phyloP scores from a whole-genome alignment of 805 yeast genomes.

The Metschnikowia continentalis region DNA sequence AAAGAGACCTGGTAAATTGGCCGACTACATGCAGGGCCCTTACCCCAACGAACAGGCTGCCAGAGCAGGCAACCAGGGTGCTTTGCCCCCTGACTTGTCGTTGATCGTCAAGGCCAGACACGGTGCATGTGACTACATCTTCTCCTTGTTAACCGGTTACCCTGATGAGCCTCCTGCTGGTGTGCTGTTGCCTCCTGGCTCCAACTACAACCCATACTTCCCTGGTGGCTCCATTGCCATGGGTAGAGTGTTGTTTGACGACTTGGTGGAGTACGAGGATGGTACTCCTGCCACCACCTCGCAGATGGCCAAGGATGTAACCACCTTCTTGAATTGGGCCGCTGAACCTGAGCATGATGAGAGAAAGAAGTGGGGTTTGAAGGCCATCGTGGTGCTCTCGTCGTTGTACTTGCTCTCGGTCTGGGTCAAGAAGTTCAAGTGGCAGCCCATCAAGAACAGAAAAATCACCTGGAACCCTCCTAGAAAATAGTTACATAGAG shows the following conservation, averaged over 20 bases:
- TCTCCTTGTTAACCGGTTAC: slow-evolving; percentile 93
- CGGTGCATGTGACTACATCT: slow-evolving; percentile 95
- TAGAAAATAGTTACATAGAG: slow-evolving; percentile 41
- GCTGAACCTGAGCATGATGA: slow-evolving; percentile 98
- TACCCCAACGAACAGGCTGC: slow-evolving; percentile 99
- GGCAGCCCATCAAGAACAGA: slow-evolving; percentile 95
- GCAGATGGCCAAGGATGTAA: slow-evolving; percentile 98
- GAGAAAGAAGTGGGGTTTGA: slow-evolving; percentile 93
- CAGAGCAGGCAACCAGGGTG: slow-evolving; percentile 99
- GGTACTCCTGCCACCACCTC: slow-evolving; percentile 98
- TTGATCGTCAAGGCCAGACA: slow-evolving; percentile 98
- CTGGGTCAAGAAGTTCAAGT: slow-evolving; percentile 96
- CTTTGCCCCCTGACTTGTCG: slow-evolving; percentile 96
- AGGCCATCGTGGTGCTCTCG: slow-evolving; percentile 78
- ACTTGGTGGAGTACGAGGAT: slow-evolving; percentile 95
- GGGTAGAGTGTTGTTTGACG: slow-evolving; percentile 98
- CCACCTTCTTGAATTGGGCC: slow-evolving; percentile 96
- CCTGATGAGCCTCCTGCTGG: slow-evolving; percentile 99
- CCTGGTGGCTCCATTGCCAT: slow-evolving; percentile 99
- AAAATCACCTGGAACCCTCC: slow-evolving; percentile 92
- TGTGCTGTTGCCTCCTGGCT: slow-evolving; percentile 84
- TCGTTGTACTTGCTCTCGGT: slow-evolving; percentile 76
- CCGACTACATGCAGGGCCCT: slow-evolving; percentile 93
- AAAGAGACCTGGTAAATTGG: slow-evolving; percentile 96
- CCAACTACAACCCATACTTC: slow-evolving; percentile 99